A percentile compares a stretch with the other conserved stretches of the same genome.
Conservation (phyloP, 2,329 filamentous ascomycete genomes). For the Colletotrichum noveboracense region DNA sequence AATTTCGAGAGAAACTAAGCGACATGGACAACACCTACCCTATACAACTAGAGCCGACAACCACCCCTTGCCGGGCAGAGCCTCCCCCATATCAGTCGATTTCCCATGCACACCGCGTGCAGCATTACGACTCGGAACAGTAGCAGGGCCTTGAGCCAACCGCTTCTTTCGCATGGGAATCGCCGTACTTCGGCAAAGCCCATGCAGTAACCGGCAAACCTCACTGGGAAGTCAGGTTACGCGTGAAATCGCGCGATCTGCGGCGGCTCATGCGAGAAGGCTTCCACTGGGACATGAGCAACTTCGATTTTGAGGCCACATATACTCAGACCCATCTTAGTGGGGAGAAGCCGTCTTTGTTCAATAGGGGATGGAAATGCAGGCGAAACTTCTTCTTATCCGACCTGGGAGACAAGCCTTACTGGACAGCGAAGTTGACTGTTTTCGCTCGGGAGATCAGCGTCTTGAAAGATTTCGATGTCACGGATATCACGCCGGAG, state of each 20-base stretch:
- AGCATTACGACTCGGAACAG: neutral
- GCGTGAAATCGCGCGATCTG: neutral
- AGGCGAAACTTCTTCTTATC: neutral
- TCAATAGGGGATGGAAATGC: neutral
- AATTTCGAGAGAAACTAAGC: accelerated
- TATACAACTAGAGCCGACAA: accelerated
- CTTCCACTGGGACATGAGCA: neutral
- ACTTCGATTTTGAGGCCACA: neutral
- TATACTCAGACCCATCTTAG: neutral
- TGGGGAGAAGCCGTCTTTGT: neutral
- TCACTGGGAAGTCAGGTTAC: neutral
- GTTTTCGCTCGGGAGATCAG: neutral
- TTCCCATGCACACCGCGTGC: neutral
- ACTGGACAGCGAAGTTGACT: neutral
- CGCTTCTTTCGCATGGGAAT: neutral
- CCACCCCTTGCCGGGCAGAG: accelerated
- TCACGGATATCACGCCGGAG: neutral
- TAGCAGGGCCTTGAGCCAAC: neutral
- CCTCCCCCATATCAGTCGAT: neutral
- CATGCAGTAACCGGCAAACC: neutral
- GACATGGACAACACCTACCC: accelerated
- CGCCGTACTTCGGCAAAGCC: neutral
- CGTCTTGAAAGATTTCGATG: neutral
- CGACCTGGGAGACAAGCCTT: neutral
- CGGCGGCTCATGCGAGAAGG: neutral